Base-by-base conservation (phyloP, 2,329 filamentous ascomycete genomes). In the Colletotrichum cordylinicola region DNA sequence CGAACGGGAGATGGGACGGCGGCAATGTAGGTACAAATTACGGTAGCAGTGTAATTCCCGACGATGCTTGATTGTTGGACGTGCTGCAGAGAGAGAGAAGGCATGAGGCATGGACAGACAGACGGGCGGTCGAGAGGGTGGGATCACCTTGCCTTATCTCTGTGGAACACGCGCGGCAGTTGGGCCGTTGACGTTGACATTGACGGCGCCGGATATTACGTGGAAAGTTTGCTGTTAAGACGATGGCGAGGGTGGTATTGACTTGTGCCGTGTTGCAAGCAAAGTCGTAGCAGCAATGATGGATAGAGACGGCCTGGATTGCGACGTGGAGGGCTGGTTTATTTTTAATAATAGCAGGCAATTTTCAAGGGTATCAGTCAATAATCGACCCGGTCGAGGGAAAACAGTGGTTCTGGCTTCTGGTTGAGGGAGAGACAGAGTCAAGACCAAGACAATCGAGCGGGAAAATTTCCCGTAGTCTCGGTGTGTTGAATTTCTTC, bases 261-360 rank as follows among this genome's bases (percentile, higher is more conserved):
- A 21, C 31, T 37, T 56, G 15, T 18, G 29, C 27, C 27, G 27
- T n/a, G 31, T n/a, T 55, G 43, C 33, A n/a, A 31, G 35, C n/a
- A n/a, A n/a, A 24, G 39, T 4, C 31, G 24, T 55, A 10, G 43
- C 43, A 64, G 66, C 58, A n/a, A 65, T 4, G 31, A 71, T 66
- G 61, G 72, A 66, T 67, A 75, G 5, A 31, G 31, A 13, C 37
- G 39, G 37, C 62, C 37, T 69, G 72, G 16, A 27, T n/a, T 67
- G 68, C 33, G 72, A 72, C 61, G 72, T 74, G 68, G 68, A 27
- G 37, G 29, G 24, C 24, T 12, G 55, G 39, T 62, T 75, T 52
- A 62, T 72, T 75, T 75, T 75, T 73, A 73, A 55, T 8, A 33
- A 55, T 8, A 33, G n/a, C 27, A 35, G 24, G 65, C 64, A 67